A percentile compares a stretch with the other conserved stretches of the same genome.
These are phyloP conservation scores for Pleurotus tuoliensis DNA, from an alignment of 768 basidiomycete genomes.

Conservation along the genomic window DNA sequence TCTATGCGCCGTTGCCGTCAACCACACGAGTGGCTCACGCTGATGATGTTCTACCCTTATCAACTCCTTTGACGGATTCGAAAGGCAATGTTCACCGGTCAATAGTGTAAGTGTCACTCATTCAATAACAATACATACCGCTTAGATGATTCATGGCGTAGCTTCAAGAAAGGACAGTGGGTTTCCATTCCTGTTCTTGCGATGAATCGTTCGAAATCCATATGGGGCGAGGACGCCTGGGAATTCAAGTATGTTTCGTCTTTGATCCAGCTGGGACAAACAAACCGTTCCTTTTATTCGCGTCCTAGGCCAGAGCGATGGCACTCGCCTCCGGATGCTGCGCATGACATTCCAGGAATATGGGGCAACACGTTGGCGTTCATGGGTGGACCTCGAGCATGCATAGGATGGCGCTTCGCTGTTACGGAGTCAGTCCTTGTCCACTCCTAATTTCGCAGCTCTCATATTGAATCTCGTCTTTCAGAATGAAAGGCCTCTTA, in stretches of 20 bases:
- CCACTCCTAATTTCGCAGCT: not conserved
- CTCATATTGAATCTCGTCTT: not conserved
- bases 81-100: conserved; percentile 24
- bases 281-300: no score
- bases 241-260: conserved; percentile 42
- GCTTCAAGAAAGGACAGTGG: conserved; percentile 14
- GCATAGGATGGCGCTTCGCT: conserved; percentile 48
- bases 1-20: conserved; percentile 33
- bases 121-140: not conserved
- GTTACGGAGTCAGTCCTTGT: conserved; percentile 38
- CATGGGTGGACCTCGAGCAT: conserved; percentile 45
- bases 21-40: conserved; percentile 28
- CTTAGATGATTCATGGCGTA: not conserved
- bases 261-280: conserved; percentile 8
- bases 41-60: conserved; percentile 36
- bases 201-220: conserved; percentile 35
- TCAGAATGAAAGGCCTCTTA: conserved; percentile 38
- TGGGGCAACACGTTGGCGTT: conserved; percentile 44
- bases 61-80: conserved; percentile 28
- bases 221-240: conserved; percentile 49
- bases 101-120: conserved; percentile 21
- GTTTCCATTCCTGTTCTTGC: conserved; percentile 32
- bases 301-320: conserved; percentile 47
- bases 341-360: conserved; percentile 38
- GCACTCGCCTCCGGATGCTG: conserved; percentile 31